phyloP scores from a whole-genome alignment of 164 flowering plant genomes.

The Kingdonia uniflora region DNA sequence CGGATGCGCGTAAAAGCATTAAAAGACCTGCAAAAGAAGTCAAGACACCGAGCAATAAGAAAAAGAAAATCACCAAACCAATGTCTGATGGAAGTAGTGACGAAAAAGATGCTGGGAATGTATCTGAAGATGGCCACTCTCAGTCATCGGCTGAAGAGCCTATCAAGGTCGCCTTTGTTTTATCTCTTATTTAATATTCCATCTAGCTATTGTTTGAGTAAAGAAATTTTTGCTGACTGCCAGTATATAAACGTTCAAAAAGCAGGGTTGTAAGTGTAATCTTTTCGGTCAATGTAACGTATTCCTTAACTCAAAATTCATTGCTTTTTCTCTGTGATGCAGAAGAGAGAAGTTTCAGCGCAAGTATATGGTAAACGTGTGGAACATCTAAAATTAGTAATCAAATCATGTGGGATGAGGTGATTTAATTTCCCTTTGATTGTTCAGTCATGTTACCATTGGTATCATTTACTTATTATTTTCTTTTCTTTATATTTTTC shows the following conservation, averaged over 20 bases:
- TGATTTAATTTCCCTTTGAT: slow-evolving; percentile 10
- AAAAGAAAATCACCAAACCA: slow-evolving; percentile 27
- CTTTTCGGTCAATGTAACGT: no score
- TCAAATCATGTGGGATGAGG: slow-evolving; percentile 92
- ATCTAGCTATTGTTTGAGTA: no score
- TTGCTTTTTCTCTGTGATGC: slow-evolving; percentile 31
- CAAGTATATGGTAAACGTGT: slow-evolving; percentile 70
- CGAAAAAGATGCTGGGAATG: slow-evolving; percentile 35
- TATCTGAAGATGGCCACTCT: slow-evolving; percentile 44
- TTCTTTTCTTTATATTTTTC: slow-evolving; percentile 8
- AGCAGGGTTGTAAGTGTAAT: neutral
- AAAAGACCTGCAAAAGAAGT: slow-evolving; percentile 24
- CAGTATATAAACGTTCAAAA: no score
- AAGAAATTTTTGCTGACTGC: no score
- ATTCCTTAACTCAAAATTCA: no score
- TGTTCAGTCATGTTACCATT: neutral
- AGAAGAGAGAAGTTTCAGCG: slow-evolving; percentile 43
- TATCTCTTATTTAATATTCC: neutral
- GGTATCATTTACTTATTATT: slow-evolving; percentile 4
- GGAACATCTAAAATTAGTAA: slow-evolving; percentile 74
- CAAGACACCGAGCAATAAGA: slow-evolving; percentile 36
- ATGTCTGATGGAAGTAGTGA: slow-evolving; percentile 21
- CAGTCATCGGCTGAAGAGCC: slow-evolving; percentile 54
- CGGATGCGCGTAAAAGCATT: slow-evolving; percentile 40
- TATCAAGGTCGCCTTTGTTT: slow-evolving; percentile 35